Conservation (phyloP, 441 rosid genomes). For the Macaranga tanarius region DNA sequence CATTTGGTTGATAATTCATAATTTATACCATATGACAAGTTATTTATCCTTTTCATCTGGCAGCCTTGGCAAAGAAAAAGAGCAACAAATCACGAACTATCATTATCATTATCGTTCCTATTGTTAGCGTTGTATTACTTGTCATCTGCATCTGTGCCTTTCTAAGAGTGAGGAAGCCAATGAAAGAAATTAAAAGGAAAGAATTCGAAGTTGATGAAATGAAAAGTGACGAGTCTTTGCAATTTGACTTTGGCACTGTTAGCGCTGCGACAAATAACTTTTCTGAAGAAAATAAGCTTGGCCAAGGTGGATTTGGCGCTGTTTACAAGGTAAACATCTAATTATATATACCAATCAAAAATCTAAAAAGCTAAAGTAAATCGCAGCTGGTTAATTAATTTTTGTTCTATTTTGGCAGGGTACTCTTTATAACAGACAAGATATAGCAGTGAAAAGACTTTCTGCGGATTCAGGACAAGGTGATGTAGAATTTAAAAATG, state of each 20-base stretch:
- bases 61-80: constrained; percentile 34
- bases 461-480: constrained; percentile 38
- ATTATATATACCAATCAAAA: too few species aligned
- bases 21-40: too few species aligned
- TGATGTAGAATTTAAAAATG: constrained; percentile 38
- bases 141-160: constrained; percentile 26
- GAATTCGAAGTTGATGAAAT: constrained; percentile 27
- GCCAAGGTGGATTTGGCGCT: constrained; percentile 27
- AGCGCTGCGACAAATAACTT: constrained; percentile 17
- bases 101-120: constrained; percentile 28
- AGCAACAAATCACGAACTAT: constrained; percentile 21
- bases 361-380: too few species aligned
- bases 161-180: constrained; percentile 28
- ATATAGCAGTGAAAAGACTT: constrained; percentile 44
- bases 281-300: constrained; percentile 16
- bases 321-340: constrained; percentile 23
- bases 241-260: constrained; percentile 13
- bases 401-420: constrained; percentile 14
- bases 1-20: too few species aligned
- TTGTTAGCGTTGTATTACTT: constrained; percentile 25
- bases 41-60: background rate
- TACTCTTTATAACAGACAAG: background rate
- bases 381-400: background rate
- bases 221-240: background rate
- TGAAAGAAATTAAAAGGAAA: constrained; percentile 25